phyloP scores from a whole-genome alignment of 352 stramenopile species.

The Hyaloperonospora brassicae region DNA sequence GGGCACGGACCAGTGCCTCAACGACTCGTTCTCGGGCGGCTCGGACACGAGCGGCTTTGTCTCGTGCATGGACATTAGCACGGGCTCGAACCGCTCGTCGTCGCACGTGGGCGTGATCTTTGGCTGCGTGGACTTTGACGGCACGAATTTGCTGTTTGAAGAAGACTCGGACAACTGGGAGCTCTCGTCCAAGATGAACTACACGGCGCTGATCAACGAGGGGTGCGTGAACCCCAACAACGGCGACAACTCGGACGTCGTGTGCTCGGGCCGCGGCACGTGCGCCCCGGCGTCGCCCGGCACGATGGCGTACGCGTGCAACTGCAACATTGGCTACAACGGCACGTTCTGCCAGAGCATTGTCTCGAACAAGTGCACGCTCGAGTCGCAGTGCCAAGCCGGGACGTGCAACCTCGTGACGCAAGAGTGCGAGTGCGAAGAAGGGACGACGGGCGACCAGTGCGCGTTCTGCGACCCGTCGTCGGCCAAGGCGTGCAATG shows the following conservation, averaged over 20 bases:
- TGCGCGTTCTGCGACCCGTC: constrained; percentile 57
- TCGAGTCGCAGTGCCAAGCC: constrained; percentile 53
- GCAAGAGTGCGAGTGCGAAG: constrained; percentile 57
- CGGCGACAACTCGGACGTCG: constrained; percentile 41
- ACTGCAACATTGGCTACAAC: constrained; percentile 71
- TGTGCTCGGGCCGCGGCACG: constrained; percentile 69
- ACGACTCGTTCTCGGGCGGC: constrained; percentile 17
- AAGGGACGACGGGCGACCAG: constrained; percentile 57
- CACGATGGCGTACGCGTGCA: constrained; percentile 52
- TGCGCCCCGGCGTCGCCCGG: constrained; percentile 35
- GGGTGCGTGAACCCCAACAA: constrained; percentile 62
- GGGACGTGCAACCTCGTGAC: constrained; percentile 55
- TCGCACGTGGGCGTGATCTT: constrained; percentile 53
- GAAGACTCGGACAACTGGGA: constrained; percentile 39
- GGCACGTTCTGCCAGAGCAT: constrained; percentile 74
- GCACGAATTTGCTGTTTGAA: constrained; percentile 48
- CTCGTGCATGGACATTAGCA: constrained; percentile 34
- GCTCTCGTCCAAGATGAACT: constrained; percentile 52
- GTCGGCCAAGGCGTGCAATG: constrained; percentile 49
- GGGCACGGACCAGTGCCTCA: constrained; percentile 35
- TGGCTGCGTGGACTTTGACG: constrained; percentile 74
- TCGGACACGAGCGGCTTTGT: constrained; percentile 24
- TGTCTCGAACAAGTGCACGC: constrained; percentile 59
- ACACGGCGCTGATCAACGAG: constrained; percentile 41
- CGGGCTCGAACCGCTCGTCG: constrained; percentile 23